Base-by-base conservation (phyloP, 2,329 filamentous ascomycete genomes). In the Tolypocladium cylindrosporum region DNA sequence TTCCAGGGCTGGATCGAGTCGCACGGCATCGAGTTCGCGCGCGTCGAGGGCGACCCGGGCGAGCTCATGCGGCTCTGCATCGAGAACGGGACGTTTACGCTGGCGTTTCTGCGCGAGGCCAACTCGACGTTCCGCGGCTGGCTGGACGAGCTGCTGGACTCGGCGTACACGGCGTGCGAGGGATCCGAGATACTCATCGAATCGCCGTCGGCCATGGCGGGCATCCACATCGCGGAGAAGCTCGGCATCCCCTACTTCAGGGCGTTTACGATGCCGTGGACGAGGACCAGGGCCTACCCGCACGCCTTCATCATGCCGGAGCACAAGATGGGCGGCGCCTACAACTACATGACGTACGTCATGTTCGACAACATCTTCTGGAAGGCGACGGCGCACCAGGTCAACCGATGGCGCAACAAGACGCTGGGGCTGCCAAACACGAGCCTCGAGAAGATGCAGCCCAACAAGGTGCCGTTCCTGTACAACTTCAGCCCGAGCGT, bases 221-320 rank as follows among this genome's bases (percentile, higher is more conserved):
- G 94, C 34, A 96, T 99, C 57, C 94, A 99, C 71, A 96, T 99
- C 63, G 94, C 94, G 1, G 94, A 99, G 74, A 91, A 91, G 31
- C 80, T 99, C 2, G 81, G 84, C 16, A 95, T 99, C 51, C 94
- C 94, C 0, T 99, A 99, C 72, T 97, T 97, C 77, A 86, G 94
- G 58, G 93, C 92, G 0, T 99, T 99, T 69, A 96, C 91, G 21
- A 99, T 99, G 94, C 94, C 94, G 0, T 99, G 94, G 94, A 96
- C 94, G 0, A 86, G 92, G 54, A 99, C 94, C 19, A 82, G 94
- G 56, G 91, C 93, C 0, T 99, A 99, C 66, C 94, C 94, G 2
- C 94, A 99, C 72, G 94, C 94, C 0, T 99, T 99, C 72, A 88
- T 93, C 34, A 92, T 95, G 61, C 89, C 91, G 1, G 90, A 95